Base-by-base conservation (phyloP, 176 grass and related monocot genomes). In the Zizania latifolia region DNA sequence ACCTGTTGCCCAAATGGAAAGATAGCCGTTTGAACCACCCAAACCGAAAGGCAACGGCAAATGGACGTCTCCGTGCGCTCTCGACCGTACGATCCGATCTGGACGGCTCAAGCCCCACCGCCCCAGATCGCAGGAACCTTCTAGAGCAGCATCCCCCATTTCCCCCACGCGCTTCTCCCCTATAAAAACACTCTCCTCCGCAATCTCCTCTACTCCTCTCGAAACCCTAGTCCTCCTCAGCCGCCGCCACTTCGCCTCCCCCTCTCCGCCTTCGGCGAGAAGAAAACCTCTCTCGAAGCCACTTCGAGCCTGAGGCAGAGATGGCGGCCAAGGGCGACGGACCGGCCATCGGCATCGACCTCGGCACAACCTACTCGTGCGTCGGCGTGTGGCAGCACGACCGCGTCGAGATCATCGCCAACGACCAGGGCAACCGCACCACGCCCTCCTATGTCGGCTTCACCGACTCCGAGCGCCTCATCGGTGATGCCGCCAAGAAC, bases 301-400 rank as follows among this genome's bases (percentile, higher is more conserved):
- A 0, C 14, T 8, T 21, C 71, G 10, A 53, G 72, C 4, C 32
- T 2, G 34, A 39, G 48, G 0, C 3, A 14, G 85, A 43, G 62
- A 88, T 83, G 86, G 80, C 80, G 65, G 87, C 71, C 12, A 93
- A 90, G 64, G 90, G 85, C 27, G 90, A 97, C 1, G 93, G 90
- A 23, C 93, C 90, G 68, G 93, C 93, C 6, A 97, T 97, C 55
- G 93, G 93, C 71, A 97, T 97, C 82, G 93, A 97, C 55, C 87
- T 97, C 29, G 93, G 93, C 57, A 93, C 93, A 13, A 97, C 93
- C n/a, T 97, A 97, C 82, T 97, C 93, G 38, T 97, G 93, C 80
- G 88, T 97, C 19, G 93, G 93, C 59, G 93, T 97, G 48, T 97
- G 93, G 93, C 93, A 97, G 51, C 93, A 97, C 79, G 93, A 97